These are phyloP conservation scores for Articulospora tetracladia DNA, from an alignment of 495 filamentous ascomycete species.

Conservation along the genomic window DNA sequence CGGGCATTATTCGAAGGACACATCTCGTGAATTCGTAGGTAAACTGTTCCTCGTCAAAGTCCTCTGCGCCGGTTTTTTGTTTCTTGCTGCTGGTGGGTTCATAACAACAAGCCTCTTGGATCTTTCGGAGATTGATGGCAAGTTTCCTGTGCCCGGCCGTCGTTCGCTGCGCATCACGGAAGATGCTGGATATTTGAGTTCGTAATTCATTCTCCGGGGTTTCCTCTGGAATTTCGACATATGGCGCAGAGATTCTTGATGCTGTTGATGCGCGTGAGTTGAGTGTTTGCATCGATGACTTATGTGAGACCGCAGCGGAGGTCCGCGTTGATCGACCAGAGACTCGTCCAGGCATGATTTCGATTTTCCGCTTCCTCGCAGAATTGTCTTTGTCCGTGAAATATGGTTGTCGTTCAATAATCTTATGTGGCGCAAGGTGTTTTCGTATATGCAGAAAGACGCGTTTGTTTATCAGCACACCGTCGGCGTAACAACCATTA, in stretches of 20 bases:
- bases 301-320: conserved; percentile 48
- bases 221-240: conserved; percentile 70
- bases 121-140: conserved; percentile 75
- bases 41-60: conserved; percentile 79
- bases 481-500: not conserved
- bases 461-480: not conserved
- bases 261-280: conserved; percentile 45
- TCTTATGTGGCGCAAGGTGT: not conserved
- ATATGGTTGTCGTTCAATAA: not conserved
- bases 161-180: conserved; percentile 81
- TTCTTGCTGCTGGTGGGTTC: conserved; percentile 54
- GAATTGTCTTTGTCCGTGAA: not conserved
- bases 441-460: not conserved
- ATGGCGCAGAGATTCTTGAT: conserved; percentile 39
- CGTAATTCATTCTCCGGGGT: conserved; percentile 66
- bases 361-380: not conserved
- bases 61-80: conserved; percentile 45
- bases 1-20: conserved; percentile 71
- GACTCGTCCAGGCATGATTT: conserved; percentile 57
- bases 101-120: conserved; percentile 85
- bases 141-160: conserved; percentile 88
- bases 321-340: conserved; percentile 45
- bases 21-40: conserved; percentile 80
- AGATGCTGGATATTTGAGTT: conserved; percentile 71
- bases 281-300: conserved; percentile 51